Base-by-base conservation (phyloP, 176 grass and related monocot genomes). In the Areca catechu region DNA sequence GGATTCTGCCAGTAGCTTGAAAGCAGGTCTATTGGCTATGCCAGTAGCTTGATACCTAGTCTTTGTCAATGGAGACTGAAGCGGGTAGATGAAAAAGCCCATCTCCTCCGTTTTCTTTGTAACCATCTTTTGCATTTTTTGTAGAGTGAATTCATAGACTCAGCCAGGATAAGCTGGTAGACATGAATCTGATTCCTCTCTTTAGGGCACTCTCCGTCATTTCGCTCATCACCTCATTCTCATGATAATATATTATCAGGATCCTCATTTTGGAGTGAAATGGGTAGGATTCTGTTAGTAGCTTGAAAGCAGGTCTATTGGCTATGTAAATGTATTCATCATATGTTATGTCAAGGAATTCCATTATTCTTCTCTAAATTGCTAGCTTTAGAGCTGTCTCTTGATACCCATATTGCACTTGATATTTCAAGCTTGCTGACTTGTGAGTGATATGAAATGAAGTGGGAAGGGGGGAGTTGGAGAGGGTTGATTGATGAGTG, bases 401-500 rank as follows among this genome's bases (percentile, higher is more conserved):
- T 3, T 50, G 70, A 25, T 51, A 61, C 23, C 66, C 68, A 22
- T 66, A 76, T 79, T n/a, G n/a, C 83, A 81, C 69, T 82, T 83
- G 82, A 54, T 79, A 70, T 10, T 74, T 75, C 55, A 89, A 78
- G 82, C 79, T 89, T 30, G 76, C 65, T 1, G 85, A 80, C 61
- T 69, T 83, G 77, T 86, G 89, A 58, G 76, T 78, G 74, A 95
- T 83, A 70, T 83, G 78, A 25, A 95, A 95, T 79, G 89, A 86
- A 3, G 85, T 85, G 43, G 90, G 85, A 71, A n/a, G n/a, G 69
- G 79, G 67, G 74, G 28, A 24, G 19, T 7, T 10, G 62, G 21
- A 4, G 70, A 17, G 19, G 21, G 0, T 16, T 57, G 21, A 51
- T 65, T 19, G 2, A 71, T 4, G 3, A 71, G 18, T 1, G 82